Percentiles rank a stretch among this genome's conserved stretches.
These are phyloP conservation scores for Phytophthora uliginosa DNA, from an alignment of 352 stramenopile genomes.

Conservation along the genomic window DNA sequence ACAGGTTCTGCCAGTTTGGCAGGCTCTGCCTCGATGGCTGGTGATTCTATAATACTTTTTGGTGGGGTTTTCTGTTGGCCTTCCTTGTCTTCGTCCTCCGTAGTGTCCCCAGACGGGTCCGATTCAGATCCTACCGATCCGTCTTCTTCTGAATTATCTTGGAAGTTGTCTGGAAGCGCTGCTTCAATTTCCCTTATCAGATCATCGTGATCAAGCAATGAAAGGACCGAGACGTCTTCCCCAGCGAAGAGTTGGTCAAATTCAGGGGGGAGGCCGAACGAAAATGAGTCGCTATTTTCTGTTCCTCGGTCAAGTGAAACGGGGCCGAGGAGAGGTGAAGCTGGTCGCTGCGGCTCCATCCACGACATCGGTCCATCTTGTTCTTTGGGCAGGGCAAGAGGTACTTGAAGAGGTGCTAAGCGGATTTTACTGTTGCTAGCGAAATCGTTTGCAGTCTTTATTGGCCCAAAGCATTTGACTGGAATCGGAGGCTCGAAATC, in stretches of 20 bases:
- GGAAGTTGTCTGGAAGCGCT: conserved; percentile 56
- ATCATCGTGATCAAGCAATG: conserved; percentile 54
- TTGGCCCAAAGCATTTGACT: conserved; percentile 24
- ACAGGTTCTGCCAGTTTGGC: neutral
- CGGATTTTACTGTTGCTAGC: conserved; percentile 35
- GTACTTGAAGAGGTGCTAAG: conserved; percentile 26
- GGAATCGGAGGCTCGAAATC: conserved; percentile 9
- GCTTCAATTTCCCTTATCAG: conserved; percentile 80
- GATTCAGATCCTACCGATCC: conserved; percentile 74
- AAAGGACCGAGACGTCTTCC: conserved; percentile 47
- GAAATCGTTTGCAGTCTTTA: conserved; percentile 3
- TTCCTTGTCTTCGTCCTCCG: conserved; percentile 62
- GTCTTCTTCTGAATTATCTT: conserved; percentile 57
- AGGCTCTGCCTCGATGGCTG: conserved; percentile 7
- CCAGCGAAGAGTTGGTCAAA: conserved; percentile 46
- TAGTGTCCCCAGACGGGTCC: conserved; percentile 78
- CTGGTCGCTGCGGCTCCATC: conserved; percentile 8
- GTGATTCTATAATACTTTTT: conserved; percentile 4
- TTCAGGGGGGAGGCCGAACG: conserved; percentile 30
- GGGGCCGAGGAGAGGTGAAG: conserved; percentile 16
- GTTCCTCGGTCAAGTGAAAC: conserved; percentile 4
- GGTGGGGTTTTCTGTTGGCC: conserved; percentile 41
- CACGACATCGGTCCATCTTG: conserved; percentile 10
- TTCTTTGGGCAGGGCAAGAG: conserved; percentile 7
- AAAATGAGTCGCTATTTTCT: conserved; percentile 8